These are phyloP conservation scores for Colletotrichum nymphaeae DNA, from an alignment of 2,329 filamentous ascomycete genomes.

Conservation along the genomic window DNA sequence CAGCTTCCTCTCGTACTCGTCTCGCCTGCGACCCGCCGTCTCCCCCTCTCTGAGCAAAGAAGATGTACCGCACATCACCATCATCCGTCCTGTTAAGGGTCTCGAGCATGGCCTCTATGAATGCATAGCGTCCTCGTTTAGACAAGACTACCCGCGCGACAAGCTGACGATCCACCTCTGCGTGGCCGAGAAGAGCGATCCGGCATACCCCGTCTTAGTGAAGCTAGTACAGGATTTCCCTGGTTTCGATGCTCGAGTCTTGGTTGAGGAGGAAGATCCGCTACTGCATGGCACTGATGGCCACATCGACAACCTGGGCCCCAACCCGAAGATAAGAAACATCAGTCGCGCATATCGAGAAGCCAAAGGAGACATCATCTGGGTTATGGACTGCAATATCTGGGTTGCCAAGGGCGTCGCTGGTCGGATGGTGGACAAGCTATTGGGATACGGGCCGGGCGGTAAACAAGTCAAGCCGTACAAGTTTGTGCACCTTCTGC, in stretches of 20 bases:
- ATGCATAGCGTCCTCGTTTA: conserved; percentile 88
- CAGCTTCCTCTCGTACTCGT: conserved; percentile 66
- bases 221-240: conserved; percentile 80
- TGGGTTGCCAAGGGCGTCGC: conserved; percentile 86
- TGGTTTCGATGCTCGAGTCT: conserved; percentile 74
- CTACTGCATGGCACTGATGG: conserved; percentile 67
- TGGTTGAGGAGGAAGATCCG: conserved; percentile 86
- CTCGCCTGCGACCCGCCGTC: conserved; percentile 58
- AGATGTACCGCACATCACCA: conserved; percentile 83
- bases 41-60: conserved; percentile 62
- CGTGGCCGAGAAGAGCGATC: conserved; percentile 78
- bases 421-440: conserved; percentile 88
- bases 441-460: conserved; percentile 73
- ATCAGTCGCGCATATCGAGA: conserved; percentile 94
- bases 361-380: conserved; percentile 87
- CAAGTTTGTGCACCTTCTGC: conserved; percentile 96
- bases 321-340: conserved; percentile 98
- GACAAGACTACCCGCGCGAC: conserved; percentile 80
- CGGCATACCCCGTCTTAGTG: conserved; percentile 80
- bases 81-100: conserved; percentile 94
- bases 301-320: conserved; percentile 74
- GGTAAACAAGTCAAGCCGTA: conserved; percentile 67
- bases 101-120: conserved; percentile 91
- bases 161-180: conserved; percentile 87
- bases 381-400: conserved; percentile 96